A percentile compares a stretch with the other conserved stretches of the same genome.
Conservation (phyloP, 1,284 basidiomycete genomes). For the Microstroma glucosiphilum region DNA sequence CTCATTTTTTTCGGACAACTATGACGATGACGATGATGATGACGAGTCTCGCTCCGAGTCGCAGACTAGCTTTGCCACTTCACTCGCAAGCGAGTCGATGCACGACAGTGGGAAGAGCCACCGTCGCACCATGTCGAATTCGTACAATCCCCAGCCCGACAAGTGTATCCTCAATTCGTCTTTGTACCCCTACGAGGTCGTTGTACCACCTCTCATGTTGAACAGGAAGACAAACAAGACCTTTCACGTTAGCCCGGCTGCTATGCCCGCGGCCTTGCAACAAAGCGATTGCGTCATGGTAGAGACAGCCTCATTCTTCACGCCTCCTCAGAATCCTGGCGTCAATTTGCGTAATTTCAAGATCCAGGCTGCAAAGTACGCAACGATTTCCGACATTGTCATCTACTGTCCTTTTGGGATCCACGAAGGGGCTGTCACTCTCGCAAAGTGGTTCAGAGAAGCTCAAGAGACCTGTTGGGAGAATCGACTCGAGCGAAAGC, state of each 20-base stretch:
- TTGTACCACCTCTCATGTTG: conserved; percentile 23
- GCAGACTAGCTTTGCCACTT: background rate
- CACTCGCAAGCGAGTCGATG: too few species aligned
- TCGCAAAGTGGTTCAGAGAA: conserved; percentile 37
- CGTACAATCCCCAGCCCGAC: conserved; percentile 27
- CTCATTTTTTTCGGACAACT: background rate
- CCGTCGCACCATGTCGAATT: background rate
- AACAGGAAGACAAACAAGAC: conserved; percentile 14
- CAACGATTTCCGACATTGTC: conserved; percentile 79
- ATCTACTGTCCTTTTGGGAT: conserved; percentile 60
- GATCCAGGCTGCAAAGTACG: conserved; percentile 64
- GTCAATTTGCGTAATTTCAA: conserved; percentile 45
- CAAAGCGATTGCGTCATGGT: conserved; percentile 14
- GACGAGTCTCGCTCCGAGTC: background rate
- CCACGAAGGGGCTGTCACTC: conserved; percentile 29
- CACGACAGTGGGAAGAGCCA: too few species aligned
- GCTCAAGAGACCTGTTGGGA: conserved; percentile 37
- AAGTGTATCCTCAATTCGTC: conserved; percentile 39
- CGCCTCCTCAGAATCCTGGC: conserved; percentile 29
- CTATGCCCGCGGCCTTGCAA: background rate
- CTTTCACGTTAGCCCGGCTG: background rate
- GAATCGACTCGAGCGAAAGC: conserved; percentile 57
- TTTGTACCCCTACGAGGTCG: conserved; percentile 30
- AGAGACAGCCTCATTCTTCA: conserved; percentile 22
- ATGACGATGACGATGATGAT: background rate